Evolutionary conservation across 371 early-diverging fungal species (phyloP).

Genomic region (Syncephalis fuscata): DNA sequence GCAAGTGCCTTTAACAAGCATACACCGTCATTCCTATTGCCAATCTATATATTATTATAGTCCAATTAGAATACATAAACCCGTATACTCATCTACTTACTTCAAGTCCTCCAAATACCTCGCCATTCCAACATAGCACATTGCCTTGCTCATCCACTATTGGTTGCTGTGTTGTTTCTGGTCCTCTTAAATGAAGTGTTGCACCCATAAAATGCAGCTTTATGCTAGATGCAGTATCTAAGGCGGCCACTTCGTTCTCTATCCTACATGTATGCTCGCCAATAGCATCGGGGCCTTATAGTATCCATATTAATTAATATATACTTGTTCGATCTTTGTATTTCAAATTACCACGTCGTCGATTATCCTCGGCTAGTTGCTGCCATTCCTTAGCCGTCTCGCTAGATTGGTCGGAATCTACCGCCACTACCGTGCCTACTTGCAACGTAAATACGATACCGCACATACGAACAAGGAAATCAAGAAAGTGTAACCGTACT

Average conservation of each 20-base stretch:
- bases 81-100: conserved; percentile 11
- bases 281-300: too few species aligned
- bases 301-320: not conserved
- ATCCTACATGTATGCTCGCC: not conserved
- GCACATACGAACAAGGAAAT: too few species aligned
- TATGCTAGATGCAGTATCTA: not conserved
- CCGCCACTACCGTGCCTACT: not conserved
- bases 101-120: conserved; percentile 54
- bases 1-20: conserved; percentile 8
- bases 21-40: too few species aligned
- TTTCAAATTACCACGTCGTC: conserved; percentile 5
- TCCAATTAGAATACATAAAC: not conserved
- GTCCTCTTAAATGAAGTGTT: conserved; percentile 56
- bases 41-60: not conserved
- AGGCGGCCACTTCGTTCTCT: not conserved
- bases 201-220: not conserved
- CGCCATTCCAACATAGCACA: conserved; percentile 68
- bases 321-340: not conserved
- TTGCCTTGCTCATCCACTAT: conserved; percentile 19
- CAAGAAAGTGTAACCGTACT: too few species aligned
- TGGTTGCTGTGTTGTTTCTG: conserved; percentile 46
- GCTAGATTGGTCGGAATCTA: not conserved
- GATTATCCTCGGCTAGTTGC: conserved; percentile 2
- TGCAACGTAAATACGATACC: conserved; percentile 4
- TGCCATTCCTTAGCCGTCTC: conserved; percentile 1